phyloP scores from a whole-genome alignment of 345 rosid species.

The Combretum micranthum region DNA sequence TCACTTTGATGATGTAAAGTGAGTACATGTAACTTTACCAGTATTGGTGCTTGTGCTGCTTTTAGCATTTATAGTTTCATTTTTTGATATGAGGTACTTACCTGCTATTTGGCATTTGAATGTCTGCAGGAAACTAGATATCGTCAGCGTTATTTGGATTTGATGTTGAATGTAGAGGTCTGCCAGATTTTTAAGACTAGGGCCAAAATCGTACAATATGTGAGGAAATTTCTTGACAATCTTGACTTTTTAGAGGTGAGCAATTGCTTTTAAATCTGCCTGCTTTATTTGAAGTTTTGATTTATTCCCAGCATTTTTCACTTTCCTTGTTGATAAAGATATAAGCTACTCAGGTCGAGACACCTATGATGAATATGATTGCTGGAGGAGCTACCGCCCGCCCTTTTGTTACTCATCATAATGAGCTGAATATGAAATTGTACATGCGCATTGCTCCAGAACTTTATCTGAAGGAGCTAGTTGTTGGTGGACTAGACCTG shows the following conservation, averaged over 20 bases:
- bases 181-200: constrained; percentile 5
- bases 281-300: too few species aligned
- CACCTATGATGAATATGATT: constrained; percentile 98
- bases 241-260: too few species aligned
- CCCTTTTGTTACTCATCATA: constrained; percentile 93
- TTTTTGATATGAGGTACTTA: neutral
- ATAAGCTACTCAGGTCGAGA: constrained; percentile 55
- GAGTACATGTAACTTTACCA: too few species aligned
- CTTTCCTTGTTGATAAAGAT: neutral
- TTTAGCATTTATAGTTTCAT: neutral
- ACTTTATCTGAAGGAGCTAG: constrained; percentile 77
- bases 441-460: constrained; percentile 98
- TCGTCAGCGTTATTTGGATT: constrained; percentile 57
- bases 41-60: too few species aligned
- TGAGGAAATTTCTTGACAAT: too few species aligned
- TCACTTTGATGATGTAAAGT: too few species aligned
- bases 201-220: too few species aligned
- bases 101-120: constrained; percentile 1
- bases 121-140: constrained; percentile 70
- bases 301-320: neutral
- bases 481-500: constrained; percentile 90
- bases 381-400: constrained; percentile 98
- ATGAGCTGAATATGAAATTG: constrained; percentile 79
- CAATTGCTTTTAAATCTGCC: neutral
- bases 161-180: too few species aligned